These are phyloP conservation scores for Cenchrus americanus DNA, from an alignment of 176 grass and related monocot species.

Conservation along the genomic window DNA sequence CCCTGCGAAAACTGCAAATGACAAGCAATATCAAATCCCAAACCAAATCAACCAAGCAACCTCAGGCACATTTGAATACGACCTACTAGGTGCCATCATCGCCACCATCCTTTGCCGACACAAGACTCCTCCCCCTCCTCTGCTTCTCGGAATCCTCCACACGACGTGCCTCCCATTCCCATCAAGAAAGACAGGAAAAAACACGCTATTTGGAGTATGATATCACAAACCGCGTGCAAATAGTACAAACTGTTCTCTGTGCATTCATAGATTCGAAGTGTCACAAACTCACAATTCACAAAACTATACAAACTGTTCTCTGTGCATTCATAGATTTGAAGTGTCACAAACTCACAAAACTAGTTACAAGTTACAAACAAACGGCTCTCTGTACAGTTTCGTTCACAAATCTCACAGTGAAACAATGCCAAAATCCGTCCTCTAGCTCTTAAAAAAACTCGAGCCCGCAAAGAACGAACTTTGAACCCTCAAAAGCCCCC, in stretches of 20 bases:
- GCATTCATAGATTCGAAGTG: neutral
- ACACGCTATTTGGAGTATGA: neutral
- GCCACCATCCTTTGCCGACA: neutral
- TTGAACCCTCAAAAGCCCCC: neutral
- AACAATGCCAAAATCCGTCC: constrained; percentile 19
- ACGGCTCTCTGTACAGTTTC: neutral
- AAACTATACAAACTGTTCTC: neutral
- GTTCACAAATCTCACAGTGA: neutral
- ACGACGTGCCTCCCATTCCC: neutral
- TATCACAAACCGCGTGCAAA: neutral
- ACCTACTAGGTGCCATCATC: neutral
- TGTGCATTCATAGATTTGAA: neutral
- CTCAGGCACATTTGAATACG: neutral
- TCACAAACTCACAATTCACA: no score
- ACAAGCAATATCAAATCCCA: constrained; percentile 9
- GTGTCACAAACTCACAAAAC: no score
- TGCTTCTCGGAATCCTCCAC: neutral
- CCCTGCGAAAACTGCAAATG: neutral
- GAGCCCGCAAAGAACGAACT: constrained; percentile 38
- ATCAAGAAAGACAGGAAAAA: neutral
- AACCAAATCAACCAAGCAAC: constrained; percentile 20
- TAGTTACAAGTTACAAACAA: neutral
- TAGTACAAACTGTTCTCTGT: neutral
- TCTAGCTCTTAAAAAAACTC: constrained; percentile 63
- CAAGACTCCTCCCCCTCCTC: neutral